A percentile compares a stretch with the other conserved stretches of the same genome.
Conservation (phyloP, 2,329 filamentous ascomycete species). For the Sarocladium kiliense region DNA sequence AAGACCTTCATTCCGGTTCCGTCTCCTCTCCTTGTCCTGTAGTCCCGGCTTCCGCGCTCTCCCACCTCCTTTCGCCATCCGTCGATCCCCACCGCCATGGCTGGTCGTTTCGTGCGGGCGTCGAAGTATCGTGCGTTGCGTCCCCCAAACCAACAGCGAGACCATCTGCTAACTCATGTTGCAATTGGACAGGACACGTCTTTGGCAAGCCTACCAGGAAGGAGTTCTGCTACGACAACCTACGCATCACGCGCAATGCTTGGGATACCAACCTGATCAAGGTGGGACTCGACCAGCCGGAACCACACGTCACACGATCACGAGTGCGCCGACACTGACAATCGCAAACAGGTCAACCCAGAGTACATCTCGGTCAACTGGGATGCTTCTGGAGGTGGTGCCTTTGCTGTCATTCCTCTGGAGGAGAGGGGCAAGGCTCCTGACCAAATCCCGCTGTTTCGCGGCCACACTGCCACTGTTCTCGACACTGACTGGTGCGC, state of each 20-base stretch:
- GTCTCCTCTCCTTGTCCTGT: background rate
- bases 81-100: conserved; percentile 37
- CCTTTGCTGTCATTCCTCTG: conserved; percentile 92
- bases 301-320: conserved; percentile 3
- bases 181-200: conserved; percentile 71
- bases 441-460: conserved; percentile 89
- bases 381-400: conserved; percentile 92
- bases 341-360: conserved; percentile 69
- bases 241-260: conserved; percentile 95
- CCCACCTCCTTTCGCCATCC: conserved; percentile 11
- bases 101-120: conserved; percentile 61
- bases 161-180: conserved; percentile 20
- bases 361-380: conserved; percentile 97
- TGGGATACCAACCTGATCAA: conserved; percentile 99
- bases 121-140: conserved; percentile 62
- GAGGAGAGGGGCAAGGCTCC: conserved; percentile 86
- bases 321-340: conserved; percentile 13
- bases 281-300: conserved; percentile 42
- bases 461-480: conserved; percentile 91
- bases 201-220: conserved; percentile 94
- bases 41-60: background rate
- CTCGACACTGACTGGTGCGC: conserved; percentile 93
- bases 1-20: background rate
- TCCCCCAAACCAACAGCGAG: conserved; percentile 1
- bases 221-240: conserved; percentile 98